phyloP scores from a whole-genome alignment of 2,329 filamentous ascomycete genomes.

The Pestalotiopsis sp. region DNA sequence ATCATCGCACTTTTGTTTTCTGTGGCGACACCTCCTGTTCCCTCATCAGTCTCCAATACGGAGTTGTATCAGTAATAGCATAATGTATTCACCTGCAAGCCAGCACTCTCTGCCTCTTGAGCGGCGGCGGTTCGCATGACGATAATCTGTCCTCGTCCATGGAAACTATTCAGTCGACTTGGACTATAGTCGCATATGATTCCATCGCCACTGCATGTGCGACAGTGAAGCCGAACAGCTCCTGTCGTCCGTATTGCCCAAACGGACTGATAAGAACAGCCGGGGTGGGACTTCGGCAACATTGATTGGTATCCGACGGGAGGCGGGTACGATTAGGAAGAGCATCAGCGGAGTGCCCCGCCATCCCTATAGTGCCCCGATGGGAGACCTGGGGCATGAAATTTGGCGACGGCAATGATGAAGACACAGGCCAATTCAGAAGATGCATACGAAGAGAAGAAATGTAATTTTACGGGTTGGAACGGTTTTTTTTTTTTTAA shows the following conservation, averaged over 20 bases:
- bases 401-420: too few species aligned
- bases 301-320: not conserved
- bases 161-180: not conserved
- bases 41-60: not conserved
- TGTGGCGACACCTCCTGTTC: slow-evolving; percentile 10
- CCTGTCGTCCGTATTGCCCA: not conserved
- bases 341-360: too few species aligned
- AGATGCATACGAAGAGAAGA: too few species aligned
- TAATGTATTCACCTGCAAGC: not conserved
- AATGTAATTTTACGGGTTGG: too few species aligned
- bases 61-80: not conserved
- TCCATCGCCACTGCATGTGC: not conserved
- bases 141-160: slow-evolving; percentile 2
- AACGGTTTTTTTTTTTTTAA: too few species aligned
- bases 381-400: too few species aligned
- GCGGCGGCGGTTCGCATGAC: not conserved
- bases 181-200: not conserved
- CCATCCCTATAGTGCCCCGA: too few species aligned
- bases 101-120: slow-evolving; percentile 2
- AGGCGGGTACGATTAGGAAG: not conserved
- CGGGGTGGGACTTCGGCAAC: slow-evolving; percentile 1
- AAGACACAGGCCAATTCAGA: too few species aligned
- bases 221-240: not conserved
- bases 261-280: not conserved
- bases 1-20: slow-evolving; percentile 18